Base-by-base conservation (phyloP, 108 stramenopile genomes). In the Conticribra weissflogii region DNA sequence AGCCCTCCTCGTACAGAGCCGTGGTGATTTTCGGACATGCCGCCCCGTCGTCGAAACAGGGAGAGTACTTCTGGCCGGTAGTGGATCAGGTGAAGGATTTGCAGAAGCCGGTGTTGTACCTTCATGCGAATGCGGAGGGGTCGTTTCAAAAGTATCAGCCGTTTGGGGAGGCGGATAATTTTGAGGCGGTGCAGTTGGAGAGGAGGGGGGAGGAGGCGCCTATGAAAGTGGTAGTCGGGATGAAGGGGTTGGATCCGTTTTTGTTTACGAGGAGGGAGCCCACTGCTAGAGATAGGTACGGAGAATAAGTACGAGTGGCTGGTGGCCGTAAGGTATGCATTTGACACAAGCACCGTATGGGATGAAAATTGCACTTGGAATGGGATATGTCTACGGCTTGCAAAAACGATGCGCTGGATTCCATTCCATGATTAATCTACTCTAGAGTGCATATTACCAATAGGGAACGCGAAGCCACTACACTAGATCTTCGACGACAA, bases 1-100 rank as follows among this genome's bases (percentile, higher is more conserved):
- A 51, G 47, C 32, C 18, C 22, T 81, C 67, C 31, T 49, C 81
- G 8, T 89, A 76, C 66, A 78, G 81, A 27, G 79, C 83, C 18
- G 52, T 94, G 61, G 90, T 94, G 21, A 59, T 94, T 12, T 66
- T 94, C 32, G 90, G 86, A 23, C 90, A 94, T 69, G 87, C 89
- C 8, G 68, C 77, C 16, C 88, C 87, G 16, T 71, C 78, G 4
- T 52, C 64, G 7, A 60, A 63, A 12, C 78, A 90, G 56, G 83
- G 86, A 3, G 74, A 81, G 22, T 73, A 73, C 44, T 94, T 91
- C 66, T 79, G 76, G 54, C 73, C 79, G 1, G 54, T 74, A 14
- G 47, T 88, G 50, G 81, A 70, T 25, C 62, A 72, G 21, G 53
- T 80, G 28, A 59, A 77, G 29, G 45, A 62, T 23, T 45, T 79